Evolutionary conservation across 768 basidiomycete genomes (phyloP).

Genomic region (Leccinum fibrillosum): DNA sequence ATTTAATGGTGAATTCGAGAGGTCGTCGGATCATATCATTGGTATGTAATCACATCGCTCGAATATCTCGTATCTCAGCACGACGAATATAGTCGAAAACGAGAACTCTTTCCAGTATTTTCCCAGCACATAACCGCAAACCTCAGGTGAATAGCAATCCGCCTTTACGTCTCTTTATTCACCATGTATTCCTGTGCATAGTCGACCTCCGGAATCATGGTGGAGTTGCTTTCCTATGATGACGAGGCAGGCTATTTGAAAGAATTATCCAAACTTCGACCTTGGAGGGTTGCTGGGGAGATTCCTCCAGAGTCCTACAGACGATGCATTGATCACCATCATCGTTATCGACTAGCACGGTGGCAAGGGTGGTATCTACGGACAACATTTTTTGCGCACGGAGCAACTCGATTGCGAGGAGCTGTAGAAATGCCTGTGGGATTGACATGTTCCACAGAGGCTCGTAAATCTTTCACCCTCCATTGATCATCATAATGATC

Average conservation of each 20-base stretch:
- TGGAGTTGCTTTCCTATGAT: constrained; percentile 90
- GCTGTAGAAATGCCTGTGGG: constrained; percentile 78
- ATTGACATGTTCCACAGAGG: constrained; percentile 97
- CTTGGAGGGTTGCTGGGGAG: constrained; percentile 57
- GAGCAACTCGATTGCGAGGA: constrained; percentile 59
- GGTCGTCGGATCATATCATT: neutral
- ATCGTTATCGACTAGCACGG: constrained; percentile 66
- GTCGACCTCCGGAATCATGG: constrained; percentile 74
- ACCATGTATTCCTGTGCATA: constrained; percentile 76
- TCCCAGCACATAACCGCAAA: constrained; percentile 50
- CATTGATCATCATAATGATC: constrained; percentile 37
- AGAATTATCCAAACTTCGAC: constrained; percentile 42
- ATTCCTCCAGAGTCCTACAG: constrained; percentile 78
- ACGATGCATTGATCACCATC: constrained; percentile 65
- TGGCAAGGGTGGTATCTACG: constrained; percentile 60
- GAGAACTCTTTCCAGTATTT: too few species aligned
- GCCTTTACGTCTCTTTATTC: constrained; percentile 24
- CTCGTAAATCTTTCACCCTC: constrained; percentile 65
- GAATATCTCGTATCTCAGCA: neutral
- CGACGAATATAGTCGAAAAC: too few species aligned
- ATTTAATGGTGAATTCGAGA: neutral
- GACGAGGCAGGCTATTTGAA: constrained; percentile 64
- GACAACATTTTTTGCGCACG: constrained; percentile 50
- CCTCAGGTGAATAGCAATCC: constrained; percentile 18
- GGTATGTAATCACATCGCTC: neutral